Conservation (phyloP, 371 early-diverging fungal genomes). For the Mortierella sp. region DNA sequence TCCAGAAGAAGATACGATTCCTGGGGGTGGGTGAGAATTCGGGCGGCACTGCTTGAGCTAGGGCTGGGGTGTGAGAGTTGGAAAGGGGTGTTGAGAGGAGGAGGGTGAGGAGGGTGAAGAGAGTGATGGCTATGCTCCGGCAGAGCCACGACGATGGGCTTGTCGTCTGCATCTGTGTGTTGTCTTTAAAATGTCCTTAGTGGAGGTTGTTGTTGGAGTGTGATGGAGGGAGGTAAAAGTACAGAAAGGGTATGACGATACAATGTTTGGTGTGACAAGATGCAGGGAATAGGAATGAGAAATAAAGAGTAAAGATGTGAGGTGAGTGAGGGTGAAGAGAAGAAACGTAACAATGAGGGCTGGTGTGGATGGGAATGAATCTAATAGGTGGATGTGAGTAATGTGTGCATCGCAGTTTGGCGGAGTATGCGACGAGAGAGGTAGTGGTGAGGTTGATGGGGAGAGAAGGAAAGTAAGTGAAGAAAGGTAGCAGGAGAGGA, state of each 20-base stretch:
- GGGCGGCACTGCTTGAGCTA: conserved; percentile 41
- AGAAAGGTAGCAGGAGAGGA: neutral
- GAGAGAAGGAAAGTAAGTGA: neutral
- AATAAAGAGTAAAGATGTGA: neutral
- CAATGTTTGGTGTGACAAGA: neutral
- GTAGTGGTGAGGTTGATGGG: neutral
- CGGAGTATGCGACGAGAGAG: neutral
- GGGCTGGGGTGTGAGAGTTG: conserved; percentile 3
- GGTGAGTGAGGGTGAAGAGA: neutral
- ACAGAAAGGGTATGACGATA: neutral
- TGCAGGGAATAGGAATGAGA: neutral
- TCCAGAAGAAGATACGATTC: conserved; percentile 59
- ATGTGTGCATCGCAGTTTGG: neutral
- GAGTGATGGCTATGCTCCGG: neutral
- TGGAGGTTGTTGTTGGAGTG: neutral
- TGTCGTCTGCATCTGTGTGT: conserved; percentile 1
- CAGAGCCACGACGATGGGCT: conserved; percentile 14
- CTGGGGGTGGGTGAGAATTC: conserved; percentile 42
- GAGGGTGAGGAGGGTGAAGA: neutral
- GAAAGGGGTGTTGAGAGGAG: conserved; percentile 2
- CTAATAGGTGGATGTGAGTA: neutral
- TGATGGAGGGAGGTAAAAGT: neutral
- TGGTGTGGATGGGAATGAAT: neutral
- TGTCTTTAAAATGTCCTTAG: neutral
- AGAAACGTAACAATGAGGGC: neutral